Evolutionary conservation across 1,139 yeast species (phyloP), one percentile per base, ranked within the genome.

Genomic region (Lodderomyces orthopsilosis): DNA sequence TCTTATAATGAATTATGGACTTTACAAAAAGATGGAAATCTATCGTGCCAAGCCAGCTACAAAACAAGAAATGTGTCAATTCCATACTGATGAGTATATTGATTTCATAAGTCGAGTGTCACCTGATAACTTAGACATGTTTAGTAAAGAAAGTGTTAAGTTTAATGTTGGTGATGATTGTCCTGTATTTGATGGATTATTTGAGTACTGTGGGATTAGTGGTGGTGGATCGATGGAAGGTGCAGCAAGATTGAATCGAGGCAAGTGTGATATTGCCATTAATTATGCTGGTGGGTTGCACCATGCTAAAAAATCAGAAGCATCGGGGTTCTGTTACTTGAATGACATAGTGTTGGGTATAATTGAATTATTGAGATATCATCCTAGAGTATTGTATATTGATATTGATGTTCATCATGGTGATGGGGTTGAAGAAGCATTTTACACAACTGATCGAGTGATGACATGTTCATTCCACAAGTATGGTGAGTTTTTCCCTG

Each of bases 191-290:
- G 97, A 93, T 64, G 98, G 98, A 5, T 74, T 93, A 55, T 91
- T 88, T 61, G 98, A 93, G 64, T 93, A 86, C 62, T 90, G 97
- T 64, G 89, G 95, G 36, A 88, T 91, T 45, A 83, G 89, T 35
- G 96, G 97, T 15, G 98, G 98, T 41, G 98, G 97, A 1, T 86
- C 96, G 17, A 85, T 93, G 87, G 98, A 93, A 63, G 98, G 97
- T 35, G 95, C 98, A 1, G 93, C 96, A 6, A 79, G 96, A 48
- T 75, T 93, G 52, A 89, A 90, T 59, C 75, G 95, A 40, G 97
- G 96, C 23, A 89, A 88, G 67, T 88, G 96, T 66, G 98, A 93
- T 62, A 85, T 93, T 52, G 98, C 98, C 36, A 85, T 93, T 52
- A 93, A 93, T 66, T 93, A 94, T 77, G 95, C 98, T 14, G 98